Evolutionary conservation across 2,329 filamentous ascomycete species (phyloP), one percentile per base, ranked within the genome.

Genomic region (Westerdykella sp.): DNA sequence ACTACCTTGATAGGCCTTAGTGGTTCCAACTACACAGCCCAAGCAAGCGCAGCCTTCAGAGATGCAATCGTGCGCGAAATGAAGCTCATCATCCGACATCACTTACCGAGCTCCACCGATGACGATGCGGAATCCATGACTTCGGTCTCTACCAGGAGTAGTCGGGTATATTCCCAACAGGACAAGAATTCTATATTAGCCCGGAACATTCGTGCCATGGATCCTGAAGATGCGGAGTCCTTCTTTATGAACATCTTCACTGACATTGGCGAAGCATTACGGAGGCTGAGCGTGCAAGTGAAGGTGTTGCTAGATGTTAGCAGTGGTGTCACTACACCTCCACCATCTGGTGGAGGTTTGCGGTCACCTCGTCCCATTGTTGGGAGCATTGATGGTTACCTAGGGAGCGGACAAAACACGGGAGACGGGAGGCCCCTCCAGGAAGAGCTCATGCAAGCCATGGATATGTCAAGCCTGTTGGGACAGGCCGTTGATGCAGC

Each of bases 271-370:
- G 93, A 98, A 69, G 87, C 87, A 3, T 66, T 98, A 38, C 78
- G 93, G 44, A 79, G 93, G 57, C 72, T 96, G 6, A 88, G 87
- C 14, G 90, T 88, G 0, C 91, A 97, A 63, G 85, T 93, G 43
- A 98, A 98, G 65, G 83, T 97, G 9, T 70, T 98, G n/a, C 75
- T 98, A 9, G 93, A 98, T 65, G 86, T 95, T 15, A 93, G 90
- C 1, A 95, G 89, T 62, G 83, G 80, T 11, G 75, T 86, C 40
- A 74, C 77, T 14, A 63, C 72, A 25, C 69, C 67, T 12, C 69
- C 72, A 3, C 56, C 66, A 3, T 47, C 66, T 56, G 49, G 56
- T 31, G 56, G 65, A 37, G 60, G 63, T 23, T 50, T 72, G 21
- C 69, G 67, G 45, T 77, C 75, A 1, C 74, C 76, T 13, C 63